These are phyloP conservation scores for Amanita polypyramis DNA, from an alignment of 768 basidiomycete genomes.

Conservation along the genomic window DNA sequence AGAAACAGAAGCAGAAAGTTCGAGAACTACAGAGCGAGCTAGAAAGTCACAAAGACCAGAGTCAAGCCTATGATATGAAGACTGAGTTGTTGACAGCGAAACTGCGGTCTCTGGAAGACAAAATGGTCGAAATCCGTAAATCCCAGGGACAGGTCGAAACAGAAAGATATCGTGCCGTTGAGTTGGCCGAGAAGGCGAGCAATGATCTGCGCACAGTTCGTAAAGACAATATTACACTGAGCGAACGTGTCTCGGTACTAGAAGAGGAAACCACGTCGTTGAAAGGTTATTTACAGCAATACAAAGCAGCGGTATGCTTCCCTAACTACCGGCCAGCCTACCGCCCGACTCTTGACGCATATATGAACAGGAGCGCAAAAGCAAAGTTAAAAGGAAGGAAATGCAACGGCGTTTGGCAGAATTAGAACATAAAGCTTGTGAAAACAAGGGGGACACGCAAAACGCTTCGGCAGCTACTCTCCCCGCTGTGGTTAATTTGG, in stretches of 20 bases:
- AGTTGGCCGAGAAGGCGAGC: conserved; percentile 18
- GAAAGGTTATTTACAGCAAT: conserved; percentile 20
- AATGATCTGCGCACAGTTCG: conserved; percentile 15
- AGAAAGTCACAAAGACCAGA: conserved; percentile 8
- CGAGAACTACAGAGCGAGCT: conserved; percentile 14
- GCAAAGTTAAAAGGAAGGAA: conserved; percentile 8
- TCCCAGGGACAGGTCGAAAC: conserved; percentile 11
- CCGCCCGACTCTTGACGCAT: background rate
- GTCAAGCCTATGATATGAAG: background rate
- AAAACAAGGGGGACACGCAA: background rate
- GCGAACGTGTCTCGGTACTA: conserved; percentile 15
- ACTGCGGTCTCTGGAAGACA: conserved; percentile 12
- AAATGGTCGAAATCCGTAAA: conserved; percentile 14
- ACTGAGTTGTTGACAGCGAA: conserved; percentile 12
- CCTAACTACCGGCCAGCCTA: background rate
- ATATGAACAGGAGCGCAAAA: conserved; percentile 6
- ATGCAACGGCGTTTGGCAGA: conserved; percentile 12
- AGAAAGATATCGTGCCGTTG: conserved; percentile 19
- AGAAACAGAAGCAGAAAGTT: conserved; percentile 20
- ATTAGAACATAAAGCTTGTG: conserved; percentile 7
- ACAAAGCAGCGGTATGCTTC: conserved; percentile 17
- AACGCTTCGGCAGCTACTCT: background rate
- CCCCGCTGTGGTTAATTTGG: background rate
- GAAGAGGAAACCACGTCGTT: conserved; percentile 20
- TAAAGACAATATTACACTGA: conserved; percentile 10